These are phyloP conservation scores for Volvariella surrecta DNA, from an alignment of 1,284 basidiomycete genomes.

Conservation along the genomic window DNA sequence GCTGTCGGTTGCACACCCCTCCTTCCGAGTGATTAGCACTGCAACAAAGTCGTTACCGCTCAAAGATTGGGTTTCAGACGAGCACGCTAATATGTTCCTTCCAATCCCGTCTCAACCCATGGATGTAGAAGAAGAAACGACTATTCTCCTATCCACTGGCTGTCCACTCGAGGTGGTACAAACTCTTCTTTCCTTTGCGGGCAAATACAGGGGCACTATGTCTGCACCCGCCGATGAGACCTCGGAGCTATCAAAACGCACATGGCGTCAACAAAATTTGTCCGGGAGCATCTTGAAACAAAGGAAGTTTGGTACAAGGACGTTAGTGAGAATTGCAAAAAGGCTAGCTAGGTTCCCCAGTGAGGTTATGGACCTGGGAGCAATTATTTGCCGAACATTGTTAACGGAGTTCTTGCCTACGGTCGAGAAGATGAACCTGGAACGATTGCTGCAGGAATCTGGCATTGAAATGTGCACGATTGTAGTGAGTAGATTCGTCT, in stretches of 20 bases:
- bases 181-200: constrained; percentile 39
- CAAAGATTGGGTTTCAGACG: constrained; percentile 56
- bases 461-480: constrained; percentile 34
- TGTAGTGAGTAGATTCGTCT: constrained; percentile 24
- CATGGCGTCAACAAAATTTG: neutral
- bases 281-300: constrained; percentile 48
- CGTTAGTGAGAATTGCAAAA: constrained; percentile 46
- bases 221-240: constrained; percentile 20
- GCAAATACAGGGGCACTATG: constrained; percentile 46
- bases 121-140: constrained; percentile 37
- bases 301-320: constrained; percentile 50
- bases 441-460: constrained; percentile 41
- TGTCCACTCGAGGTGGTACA: constrained; percentile 26
- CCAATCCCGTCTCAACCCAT: constrained; percentile 51
- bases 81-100: constrained; percentile 66
- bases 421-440: constrained; percentile 46
- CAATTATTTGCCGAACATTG: constrained; percentile 39
- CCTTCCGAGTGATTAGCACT: constrained; percentile 53
- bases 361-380: constrained; percentile 28
- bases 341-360: constrained; percentile 31
- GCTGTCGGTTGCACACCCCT: constrained; percentile 42
- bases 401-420: constrained; percentile 53
- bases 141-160: constrained; percentile 34
- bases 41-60: constrained; percentile 53
- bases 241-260: too few species aligned